Evolutionary conservation across 495 filamentous ascomycete genomes (phyloP), one percentile per base, ranked within the genome.

Genomic region (Penicillium desertorum): DNA sequence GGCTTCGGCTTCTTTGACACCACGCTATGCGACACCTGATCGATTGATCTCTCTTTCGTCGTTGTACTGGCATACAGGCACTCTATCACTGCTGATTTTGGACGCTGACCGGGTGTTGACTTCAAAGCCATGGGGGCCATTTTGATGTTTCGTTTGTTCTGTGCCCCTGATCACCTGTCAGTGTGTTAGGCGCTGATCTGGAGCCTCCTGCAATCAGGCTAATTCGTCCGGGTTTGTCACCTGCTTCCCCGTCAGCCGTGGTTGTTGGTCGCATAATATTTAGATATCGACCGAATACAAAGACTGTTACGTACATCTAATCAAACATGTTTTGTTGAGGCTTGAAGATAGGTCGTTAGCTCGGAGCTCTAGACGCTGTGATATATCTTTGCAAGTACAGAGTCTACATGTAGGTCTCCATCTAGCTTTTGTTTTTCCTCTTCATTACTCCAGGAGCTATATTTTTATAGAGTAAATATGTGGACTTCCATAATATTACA

Each of bases 181-280:
- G 32, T 10, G 32, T 43, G 39, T 37, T 14, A 27, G 39, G 51
- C 27, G 34, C 25, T 37, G 42, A 32, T 14, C 39, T 55, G 52
- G 42, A 45, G 53, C 30, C 51, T 47, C 43, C 20, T 22, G 22
- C 25, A 53, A 43, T 27, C 50, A 39, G 20, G 42, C 43, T 44
- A 30, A 32, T 44, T 36, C 2, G 12, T 10, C 16, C 32, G 53
- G 53, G 20, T 55, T n/a, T 39, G 43, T 37, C 29, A 36, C 30
- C 22, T 39, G 44, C 43, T 55, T 55, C 53, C 53, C 53, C 43
- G 42, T 39, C 29, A 29, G 25, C 39, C 6, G 30, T 46, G 42
- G 51, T 22, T 25, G 29, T 12, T 45, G 29, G 51, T 36, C 42
- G 6, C 42, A 25, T 17, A 36, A 25, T 25, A 36, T 54, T 54